Evolutionary conservation across 2,329 filamentous ascomycete species (phyloP), one percentile per base, ranked within the genome.

Genomic region (Diaporthe sp.): DNA sequence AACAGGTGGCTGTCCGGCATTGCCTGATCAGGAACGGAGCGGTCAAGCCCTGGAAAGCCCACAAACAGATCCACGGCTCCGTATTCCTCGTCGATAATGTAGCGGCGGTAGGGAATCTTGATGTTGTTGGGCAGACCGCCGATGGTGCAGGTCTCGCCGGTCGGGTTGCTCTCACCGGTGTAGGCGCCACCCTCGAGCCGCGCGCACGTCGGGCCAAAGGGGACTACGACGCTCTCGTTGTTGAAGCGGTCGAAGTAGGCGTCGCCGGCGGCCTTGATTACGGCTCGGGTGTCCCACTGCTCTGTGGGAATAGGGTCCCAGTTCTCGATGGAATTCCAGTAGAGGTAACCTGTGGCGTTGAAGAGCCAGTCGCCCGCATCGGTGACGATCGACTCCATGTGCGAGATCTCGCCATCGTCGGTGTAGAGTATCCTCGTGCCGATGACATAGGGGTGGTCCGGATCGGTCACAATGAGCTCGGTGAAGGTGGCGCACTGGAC

Each of bases 311-410:
- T 82, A 39, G 77, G 75, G 53, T 73, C 77, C 82, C 82, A 84
- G 53, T 77, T 75, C 78, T 84, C 82, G 35, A 75, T 77, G 27
- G 79, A 76, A 3, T 81, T 79, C 77, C 80, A 82, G 77, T 81
- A 79, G 59, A 81, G 78, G 27, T 81, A 83, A 25, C 79, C 79
- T 7, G 81, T 81, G 5, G 82, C 82, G 70, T 83, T 83, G 79
- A 84, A 83, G 19, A 82, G 78, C 82, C 82, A 84, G 78, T 83
- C 81, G 56, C 81, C 82, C 68, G 73, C 71, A 70, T 80, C 79
- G 5, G 82, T 83, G 51, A 82, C 79, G 39, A 84, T 78, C n/a
- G 78, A 77, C 74, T 80, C 81, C 72, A 77, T 76, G 66, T 78
- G 76, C 55, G 75, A 72, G 71, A 78, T 75, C 25, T 55, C 55